Conservation (phyloP, 1,284 basidiomycete species). For the Leccinum variabile region DNA sequence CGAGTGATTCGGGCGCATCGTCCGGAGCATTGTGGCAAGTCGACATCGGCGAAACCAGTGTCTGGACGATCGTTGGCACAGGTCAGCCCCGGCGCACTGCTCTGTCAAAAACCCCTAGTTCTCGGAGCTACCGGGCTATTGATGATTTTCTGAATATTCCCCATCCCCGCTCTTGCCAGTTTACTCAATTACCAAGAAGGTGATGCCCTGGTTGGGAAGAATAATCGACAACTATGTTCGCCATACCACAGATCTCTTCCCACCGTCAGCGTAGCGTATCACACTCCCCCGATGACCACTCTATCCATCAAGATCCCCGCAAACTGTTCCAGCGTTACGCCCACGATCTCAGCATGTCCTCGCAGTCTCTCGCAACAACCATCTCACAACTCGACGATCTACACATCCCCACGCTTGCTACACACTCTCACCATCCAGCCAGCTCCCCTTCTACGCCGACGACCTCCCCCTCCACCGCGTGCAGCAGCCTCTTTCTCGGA, state of each 20-base stretch:
- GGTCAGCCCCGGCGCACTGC: conserved; percentile 43
- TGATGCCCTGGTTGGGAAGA: too few relatives aligned
- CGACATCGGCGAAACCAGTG: conserved; percentile 85
- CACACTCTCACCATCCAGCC: conserved; percentile 8
- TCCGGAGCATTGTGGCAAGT: conserved; percentile 85
- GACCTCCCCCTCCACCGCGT: conserved; percentile 29
- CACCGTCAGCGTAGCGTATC: conserved; percentile 20
- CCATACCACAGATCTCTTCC: not conserved
- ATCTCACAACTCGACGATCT: conserved; percentile 15
- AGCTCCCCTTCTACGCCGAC: conserved; percentile 31
- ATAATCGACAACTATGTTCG: conserved; percentile 3
- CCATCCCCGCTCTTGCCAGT: too few relatives aligned
- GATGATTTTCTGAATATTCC: too few relatives aligned
- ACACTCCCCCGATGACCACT: conserved; percentile 21
- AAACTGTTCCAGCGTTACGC: conserved; percentile 14
- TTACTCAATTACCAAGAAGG: too few relatives aligned
- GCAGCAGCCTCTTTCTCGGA: conserved; percentile 20
- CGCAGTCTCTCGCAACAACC: conserved; percentile 20
- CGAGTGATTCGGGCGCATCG: conserved; percentile 62
- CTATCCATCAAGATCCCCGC: conserved; percentile 4
- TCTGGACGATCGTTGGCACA: conserved; percentile 92
- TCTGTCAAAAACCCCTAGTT: too few relatives aligned
- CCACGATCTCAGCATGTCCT: conserved; percentile 20
- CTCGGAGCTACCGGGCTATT: too few relatives aligned
- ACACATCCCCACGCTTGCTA: conserved; percentile 2